Conservation (phyloP, 495 filamentous ascomycete genomes). For the Schizothecium vesticola region DNA sequence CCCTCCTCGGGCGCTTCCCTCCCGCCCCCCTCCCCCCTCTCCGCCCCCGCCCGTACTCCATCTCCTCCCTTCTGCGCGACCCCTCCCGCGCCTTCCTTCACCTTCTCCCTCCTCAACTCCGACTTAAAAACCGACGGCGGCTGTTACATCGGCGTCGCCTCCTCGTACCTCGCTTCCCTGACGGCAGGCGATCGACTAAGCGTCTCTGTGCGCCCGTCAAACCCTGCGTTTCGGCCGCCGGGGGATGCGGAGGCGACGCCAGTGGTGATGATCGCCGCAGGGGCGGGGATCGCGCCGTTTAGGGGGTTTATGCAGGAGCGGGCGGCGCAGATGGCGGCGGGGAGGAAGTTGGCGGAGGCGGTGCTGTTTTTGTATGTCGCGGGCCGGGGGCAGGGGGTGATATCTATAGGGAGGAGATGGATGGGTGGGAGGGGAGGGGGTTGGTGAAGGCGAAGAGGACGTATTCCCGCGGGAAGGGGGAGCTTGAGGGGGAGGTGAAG, state of each 20-base stretch:
- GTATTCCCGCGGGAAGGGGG: slow-evolving; percentile 39
- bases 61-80: slow-evolving; percentile 62
- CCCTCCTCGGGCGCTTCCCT: slow-evolving; percentile 42
- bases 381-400: slow-evolving; percentile 48
- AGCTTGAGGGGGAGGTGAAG: slow-evolving; percentile 26
- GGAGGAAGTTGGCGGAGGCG: slow-evolving; percentile 50
- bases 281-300: slow-evolving; percentile 62
- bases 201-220: slow-evolving; percentile 53
- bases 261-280: slow-evolving; percentile 56
- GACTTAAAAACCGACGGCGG: slow-evolving; percentile 48
- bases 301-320: slow-evolving; percentile 67
- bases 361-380: slow-evolving; percentile 60
- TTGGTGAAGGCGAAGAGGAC: slow-evolving; percentile 54
- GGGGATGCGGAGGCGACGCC: slow-evolving; percentile 54
- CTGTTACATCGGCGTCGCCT: slow-evolving; percentile 53
- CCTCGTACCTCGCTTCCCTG: slow-evolving; percentile 56
- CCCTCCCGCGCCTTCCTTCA: slow-evolving; percentile 55
- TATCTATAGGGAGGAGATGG: slow-evolving; percentile 56
- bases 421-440: slow-evolving; percentile 52
- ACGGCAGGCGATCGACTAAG: slow-evolving; percentile 55
- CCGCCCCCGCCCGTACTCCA: slow-evolving; percentile 71
- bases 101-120: slow-evolving; percentile 56
- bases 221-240: slow-evolving; percentile 64
- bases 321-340: slow-evolving; percentile 48
- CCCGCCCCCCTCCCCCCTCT: slow-evolving; percentile 53